Evolutionary conservation across 192 early-diverging fungal species (phyloP), one percentile per base, ranked within the genome.

Genomic region (Lobulomyces angularis): DNA sequence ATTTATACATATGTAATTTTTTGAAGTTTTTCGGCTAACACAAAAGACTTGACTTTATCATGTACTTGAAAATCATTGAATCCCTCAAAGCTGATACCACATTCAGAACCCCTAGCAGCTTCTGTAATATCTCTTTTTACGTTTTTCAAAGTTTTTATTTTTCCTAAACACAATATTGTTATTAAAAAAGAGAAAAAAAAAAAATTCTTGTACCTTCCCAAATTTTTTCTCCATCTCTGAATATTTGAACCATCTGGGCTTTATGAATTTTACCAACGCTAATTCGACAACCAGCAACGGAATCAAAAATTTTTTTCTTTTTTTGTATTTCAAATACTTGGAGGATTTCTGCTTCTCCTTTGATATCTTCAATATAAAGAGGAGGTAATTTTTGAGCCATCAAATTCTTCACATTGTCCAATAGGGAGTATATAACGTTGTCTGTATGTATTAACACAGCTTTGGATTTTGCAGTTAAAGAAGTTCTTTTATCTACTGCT

Each of bases 41-140:
- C 51, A 34, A 90, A 46, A 43, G 76, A 74, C 48, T 84, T 80
- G 48, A 90, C 72, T 21, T 76, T 46, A 71, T 97, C 93, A 8
- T 90, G 90, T 28, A 69, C 77, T 55, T 77, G 56, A 39, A 88
- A 64, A 8, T 80, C 81, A 4, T 65, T 63, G 51, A 87, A 94
- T 8, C 74, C 79, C 12, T 84, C 84, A 64, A 97, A 83, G 36
- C 73, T 70, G 55, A 97, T 81, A 12, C 93, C 93, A 54, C 90
- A 97, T 67, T 97, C 93, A 21, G 83, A 64, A n/a, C 90, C 90
- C 60, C 94, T 97, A 43, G 71, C 71, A 22, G 78, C 82, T 65
- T 97, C 93, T 19, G 53, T 50, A 26, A 93, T 80, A 50, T 91
- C 86, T 38, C 89, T 83, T 58, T 94, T 97, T 43, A 86, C 65